Evolutionary conservation across 2,329 filamentous ascomycete genomes (phyloP).

Genomic region (Gaeumannomyces tritici): DNA sequence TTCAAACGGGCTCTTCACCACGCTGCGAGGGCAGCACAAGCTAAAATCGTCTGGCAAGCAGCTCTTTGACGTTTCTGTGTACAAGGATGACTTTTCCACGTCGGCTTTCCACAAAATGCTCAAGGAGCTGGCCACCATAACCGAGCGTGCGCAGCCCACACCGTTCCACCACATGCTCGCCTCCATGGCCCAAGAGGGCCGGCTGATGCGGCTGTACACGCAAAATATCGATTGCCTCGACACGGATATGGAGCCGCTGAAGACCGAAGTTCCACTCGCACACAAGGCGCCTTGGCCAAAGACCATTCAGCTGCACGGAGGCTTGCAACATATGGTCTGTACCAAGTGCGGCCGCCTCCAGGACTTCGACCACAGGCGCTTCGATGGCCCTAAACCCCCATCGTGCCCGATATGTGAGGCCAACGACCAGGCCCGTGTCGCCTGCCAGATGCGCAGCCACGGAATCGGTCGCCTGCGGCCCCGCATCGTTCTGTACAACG

Average conservation of each 20-base stretch:
- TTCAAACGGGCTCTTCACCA: constrained; percentile 78
- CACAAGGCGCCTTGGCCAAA: constrained; percentile 84
- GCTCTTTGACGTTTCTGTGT: constrained; percentile 94
- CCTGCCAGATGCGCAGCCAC: constrained; percentile 80
- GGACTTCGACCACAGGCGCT: constrained; percentile 68
- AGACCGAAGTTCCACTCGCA: constrained; percentile 71
- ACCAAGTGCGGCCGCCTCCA: constrained; percentile 77
- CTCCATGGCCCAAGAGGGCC: constrained; percentile 76
- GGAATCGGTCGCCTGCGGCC: constrained; percentile 85
- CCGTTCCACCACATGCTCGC: constrained; percentile 90
- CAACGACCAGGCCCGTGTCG: constrained; percentile 66
- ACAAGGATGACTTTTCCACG: constrained; percentile 82
- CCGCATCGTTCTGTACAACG: constrained; percentile 94
- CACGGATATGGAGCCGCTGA: constrained; percentile 68
- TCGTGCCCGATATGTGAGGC: constrained; percentile 66
- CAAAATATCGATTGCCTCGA: constrained; percentile 98
- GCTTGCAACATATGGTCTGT: constrained; percentile 92
- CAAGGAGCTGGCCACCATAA: constrained; percentile 72
- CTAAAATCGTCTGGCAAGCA: constrained; percentile 90
- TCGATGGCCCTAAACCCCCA: constrained; percentile 76
- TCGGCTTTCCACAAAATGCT: constrained; percentile 95
- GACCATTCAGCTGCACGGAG: constrained; percentile 88
- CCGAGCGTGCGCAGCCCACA: constrained; percentile 69
- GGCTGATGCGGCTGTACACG: constrained; percentile 82
- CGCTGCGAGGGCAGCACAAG: constrained; percentile 77